phyloP scores from a whole-genome alignment of 331 rosid species.

The Pyrus hybrid region DNA sequence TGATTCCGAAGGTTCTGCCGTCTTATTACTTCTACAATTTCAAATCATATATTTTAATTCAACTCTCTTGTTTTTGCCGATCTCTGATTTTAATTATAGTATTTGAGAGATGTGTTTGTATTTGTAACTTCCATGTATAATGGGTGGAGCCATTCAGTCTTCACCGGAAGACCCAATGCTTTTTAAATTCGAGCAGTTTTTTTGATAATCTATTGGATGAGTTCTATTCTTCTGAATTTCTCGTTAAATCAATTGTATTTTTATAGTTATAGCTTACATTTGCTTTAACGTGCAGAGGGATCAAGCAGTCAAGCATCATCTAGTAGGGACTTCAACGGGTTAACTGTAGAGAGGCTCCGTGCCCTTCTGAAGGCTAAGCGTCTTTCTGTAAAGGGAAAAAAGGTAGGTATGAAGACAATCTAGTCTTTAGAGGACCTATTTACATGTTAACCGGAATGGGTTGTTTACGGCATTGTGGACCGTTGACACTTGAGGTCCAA shows the following conservation, averaged over 20 bases:
- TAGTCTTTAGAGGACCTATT: background rate
- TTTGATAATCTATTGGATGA: background rate
- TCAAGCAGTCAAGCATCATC: conserved; percentile 55
- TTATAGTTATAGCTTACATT: background rate
- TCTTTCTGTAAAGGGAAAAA: conserved; percentile 77
- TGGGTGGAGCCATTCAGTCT: background rate
- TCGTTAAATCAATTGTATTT: background rate
- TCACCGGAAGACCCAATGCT: background rate
- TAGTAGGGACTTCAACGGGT: conserved; percentile 51
- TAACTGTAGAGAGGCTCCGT: conserved; percentile 94
- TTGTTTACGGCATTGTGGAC: conserved; percentile 5
- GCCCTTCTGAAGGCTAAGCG: conserved; percentile 72
- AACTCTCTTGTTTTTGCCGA: background rate
- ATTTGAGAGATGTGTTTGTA: background rate
- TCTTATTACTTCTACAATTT: background rate
- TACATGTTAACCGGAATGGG: background rate
- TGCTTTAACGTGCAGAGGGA: conserved; percentile 48
- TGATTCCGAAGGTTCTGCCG: background rate
- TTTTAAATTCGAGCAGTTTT: background rate
- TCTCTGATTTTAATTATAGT: background rate
- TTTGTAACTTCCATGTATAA: background rate
- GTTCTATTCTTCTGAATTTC: background rate
- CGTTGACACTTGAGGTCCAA: background rate
- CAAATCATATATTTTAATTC: background rate
- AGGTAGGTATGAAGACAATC: conserved; percentile 45